Evolutionary conservation across 192 early-diverging fungal species (phyloP).

Genomic region (Piromyces sp.): DNA sequence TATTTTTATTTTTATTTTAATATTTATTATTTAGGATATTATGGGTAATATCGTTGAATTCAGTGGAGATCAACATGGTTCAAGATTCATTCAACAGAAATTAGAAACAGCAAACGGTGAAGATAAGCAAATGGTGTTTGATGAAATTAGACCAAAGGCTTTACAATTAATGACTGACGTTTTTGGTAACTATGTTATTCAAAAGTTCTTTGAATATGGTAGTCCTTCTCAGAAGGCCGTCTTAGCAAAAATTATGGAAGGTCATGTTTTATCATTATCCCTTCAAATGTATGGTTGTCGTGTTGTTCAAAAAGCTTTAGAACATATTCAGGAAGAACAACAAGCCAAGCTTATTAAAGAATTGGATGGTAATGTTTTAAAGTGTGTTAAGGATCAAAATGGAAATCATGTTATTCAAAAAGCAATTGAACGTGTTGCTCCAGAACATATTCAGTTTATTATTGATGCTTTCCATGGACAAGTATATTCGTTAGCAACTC

Average conservation of each 20-base stretch:
- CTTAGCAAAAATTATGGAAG: slow-evolving; percentile 88
- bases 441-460: slow-evolving; percentile 86
- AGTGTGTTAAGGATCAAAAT: slow-evolving; percentile 99
- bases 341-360: slow-evolving; percentile 81
- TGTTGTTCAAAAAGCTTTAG: slow-evolving; percentile 94
- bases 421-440: slow-evolving; percentile 89
- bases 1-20: not conserved
- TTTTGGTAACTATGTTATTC: slow-evolving; percentile 99
- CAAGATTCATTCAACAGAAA: slow-evolving; percentile 96
- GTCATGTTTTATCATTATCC: slow-evolving; percentile 79
- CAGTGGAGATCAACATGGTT: slow-evolving; percentile 95
- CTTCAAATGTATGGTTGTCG: slow-evolving; percentile 99
- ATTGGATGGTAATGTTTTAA: slow-evolving; percentile 85
- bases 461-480: slow-evolving; percentile 95
- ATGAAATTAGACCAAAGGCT: slow-evolving; percentile 78
- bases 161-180: slow-evolving; percentile 96
- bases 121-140: slow-evolving; percentile 93
- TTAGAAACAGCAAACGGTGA: slow-evolving; percentile 80
- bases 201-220: slow-evolving; percentile 99
- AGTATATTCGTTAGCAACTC: slow-evolving; percentile 87
- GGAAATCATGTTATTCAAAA: slow-evolving; percentile 99
- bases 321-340: slow-evolving; percentile 79
- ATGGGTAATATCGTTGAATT: slow-evolving; percentile 88
- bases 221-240: slow-evolving; percentile 59
- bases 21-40: slow-evolving; percentile 51